phyloP scores from a whole-genome alignment of 805 yeast genomes.

The Zygosaccharomyces pseudorouxii region DNA sequence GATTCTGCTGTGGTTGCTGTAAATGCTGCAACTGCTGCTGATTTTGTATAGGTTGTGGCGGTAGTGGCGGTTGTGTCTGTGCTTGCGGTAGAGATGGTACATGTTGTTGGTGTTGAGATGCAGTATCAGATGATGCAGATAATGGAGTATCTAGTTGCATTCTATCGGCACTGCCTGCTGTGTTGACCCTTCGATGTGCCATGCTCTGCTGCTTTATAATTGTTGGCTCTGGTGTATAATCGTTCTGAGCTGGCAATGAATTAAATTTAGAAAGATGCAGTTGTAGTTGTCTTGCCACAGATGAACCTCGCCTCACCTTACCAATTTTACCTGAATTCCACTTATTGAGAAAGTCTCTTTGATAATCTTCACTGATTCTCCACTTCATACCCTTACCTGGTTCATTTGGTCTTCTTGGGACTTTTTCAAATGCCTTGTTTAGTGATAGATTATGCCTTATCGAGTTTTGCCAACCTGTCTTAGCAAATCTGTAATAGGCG shows the following conservation, averaged over 20 bases:
- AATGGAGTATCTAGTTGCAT: constrained; percentile 9
- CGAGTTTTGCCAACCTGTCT: constrained; percentile 98
- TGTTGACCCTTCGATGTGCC: constrained; percentile 7
- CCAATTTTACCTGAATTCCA: constrained; percentile 70
- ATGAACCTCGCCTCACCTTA: constrained; percentile 72
- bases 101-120: constrained; percentile 1
- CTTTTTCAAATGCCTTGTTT: constrained; percentile 96
- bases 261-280: constrained; percentile 54
- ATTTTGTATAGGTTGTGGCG: constrained; percentile 2
- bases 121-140: constrained; percentile 5
- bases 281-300: constrained; percentile 75
- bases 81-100: constrained; percentile 8
- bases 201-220: constrained; percentile 16
- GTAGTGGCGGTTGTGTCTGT: constrained; percentile 7
- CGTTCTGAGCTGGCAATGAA: constrained; percentile 38
- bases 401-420: constrained; percentile 90
- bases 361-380: constrained; percentile 85
- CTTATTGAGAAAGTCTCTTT: constrained; percentile 77
- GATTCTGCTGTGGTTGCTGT: constrained; percentile 5
- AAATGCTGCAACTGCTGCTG: constrained; percentile 15
- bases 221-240: constrained; percentile 20
- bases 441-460: constrained; percentile 91
- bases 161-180: constrained; percentile 5
- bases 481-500: constrained; percentile 86
- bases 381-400: constrained; percentile 99